Conservation (phyloP, 2,329 filamentous ascomycete species). For the Madurella fahalii region DNA sequence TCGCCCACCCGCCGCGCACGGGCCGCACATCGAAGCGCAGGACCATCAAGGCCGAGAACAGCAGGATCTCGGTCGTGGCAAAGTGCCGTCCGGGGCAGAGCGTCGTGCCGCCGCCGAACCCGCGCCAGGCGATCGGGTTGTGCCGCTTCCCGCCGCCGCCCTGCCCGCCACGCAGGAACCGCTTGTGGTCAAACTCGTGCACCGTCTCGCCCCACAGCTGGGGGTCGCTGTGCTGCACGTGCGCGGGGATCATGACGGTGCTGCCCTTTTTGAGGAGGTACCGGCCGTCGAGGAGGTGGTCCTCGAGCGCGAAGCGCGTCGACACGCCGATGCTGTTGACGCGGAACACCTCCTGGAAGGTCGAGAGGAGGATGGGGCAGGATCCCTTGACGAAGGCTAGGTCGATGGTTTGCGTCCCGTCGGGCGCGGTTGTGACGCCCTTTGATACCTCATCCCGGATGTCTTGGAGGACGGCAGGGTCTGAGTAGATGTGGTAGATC, state of each 20-base stretch:
- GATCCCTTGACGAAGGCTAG: slow-evolving; percentile 28
- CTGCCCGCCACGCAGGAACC: slow-evolving; percentile 31
- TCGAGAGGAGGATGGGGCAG: slow-evolving; percentile 36
- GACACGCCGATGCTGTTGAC: slow-evolving; percentile 32
- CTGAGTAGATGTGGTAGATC: slow-evolving; percentile 34
- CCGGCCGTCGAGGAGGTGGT: slow-evolving; percentile 28
- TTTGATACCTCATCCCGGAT: slow-evolving; percentile 24
- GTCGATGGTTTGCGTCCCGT: slow-evolving; percentile 20
- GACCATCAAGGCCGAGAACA: too few species aligned
- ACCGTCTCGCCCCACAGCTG: slow-evolving; percentile 32
- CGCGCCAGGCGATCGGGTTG: too few species aligned
- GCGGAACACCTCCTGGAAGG: slow-evolving; percentile 38
- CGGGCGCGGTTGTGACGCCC: neutral
- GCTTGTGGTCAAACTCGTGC: slow-evolving; percentile 29
- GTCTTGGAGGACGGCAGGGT: slow-evolving; percentile 28
- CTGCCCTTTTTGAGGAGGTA: slow-evolving; percentile 24
- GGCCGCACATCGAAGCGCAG: too few species aligned
- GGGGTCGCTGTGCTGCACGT: slow-evolving; percentile 15
- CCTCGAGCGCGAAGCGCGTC: slow-evolving; percentile 31
- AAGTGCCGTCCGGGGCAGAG: too few species aligned
- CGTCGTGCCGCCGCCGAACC: too few species aligned
- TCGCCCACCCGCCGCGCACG: too few species aligned
- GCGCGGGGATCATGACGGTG: slow-evolving; percentile 28
- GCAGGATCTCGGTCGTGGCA: too few species aligned
- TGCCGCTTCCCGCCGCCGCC: neutral